Conservation (phyloP, 805 yeast species). For the Candida verbasci region DNA sequence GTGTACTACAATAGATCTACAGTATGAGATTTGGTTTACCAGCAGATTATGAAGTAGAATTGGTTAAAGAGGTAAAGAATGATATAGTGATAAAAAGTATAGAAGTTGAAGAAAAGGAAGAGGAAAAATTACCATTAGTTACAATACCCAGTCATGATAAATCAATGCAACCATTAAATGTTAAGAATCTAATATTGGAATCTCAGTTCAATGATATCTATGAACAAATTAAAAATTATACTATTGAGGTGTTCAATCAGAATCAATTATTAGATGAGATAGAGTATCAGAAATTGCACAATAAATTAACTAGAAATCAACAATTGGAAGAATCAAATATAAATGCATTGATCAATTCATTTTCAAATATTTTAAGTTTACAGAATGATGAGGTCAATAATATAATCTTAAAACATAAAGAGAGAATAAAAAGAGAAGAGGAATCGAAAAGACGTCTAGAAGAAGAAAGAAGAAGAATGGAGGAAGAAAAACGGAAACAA, state of each 20-base stretch:
- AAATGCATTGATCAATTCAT: neutral
- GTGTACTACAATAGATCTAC: neutral
- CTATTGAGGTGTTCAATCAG: neutral
- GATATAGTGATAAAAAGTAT: neutral
- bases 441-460: conserved; percentile 14
- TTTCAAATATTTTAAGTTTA: conserved; percentile 8
- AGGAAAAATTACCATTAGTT: neutral
- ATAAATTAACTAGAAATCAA: neutral
- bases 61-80: conserved; percentile 2
- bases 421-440: conserved; percentile 17
- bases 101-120: conserved; percentile 11
- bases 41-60: conserved; percentile 15
- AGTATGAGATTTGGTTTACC: conserved; percentile 28
- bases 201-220: conserved; percentile 2
- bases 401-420: conserved; percentile 14
- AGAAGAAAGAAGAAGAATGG: conserved; percentile 18
- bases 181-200: neutral
- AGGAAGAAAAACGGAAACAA: conserved; percentile 12
- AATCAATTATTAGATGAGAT: neutral
- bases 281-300: neutral
- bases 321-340: conserved; percentile 1
- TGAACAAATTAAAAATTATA: conserved; percentile 6
- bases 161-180: neutral
- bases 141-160: neutral
- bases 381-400: conserved; percentile 16